Base-by-base conservation (phyloP, 2,329 filamentous ascomycete species). In the Trichoderma hamatum region DNA sequence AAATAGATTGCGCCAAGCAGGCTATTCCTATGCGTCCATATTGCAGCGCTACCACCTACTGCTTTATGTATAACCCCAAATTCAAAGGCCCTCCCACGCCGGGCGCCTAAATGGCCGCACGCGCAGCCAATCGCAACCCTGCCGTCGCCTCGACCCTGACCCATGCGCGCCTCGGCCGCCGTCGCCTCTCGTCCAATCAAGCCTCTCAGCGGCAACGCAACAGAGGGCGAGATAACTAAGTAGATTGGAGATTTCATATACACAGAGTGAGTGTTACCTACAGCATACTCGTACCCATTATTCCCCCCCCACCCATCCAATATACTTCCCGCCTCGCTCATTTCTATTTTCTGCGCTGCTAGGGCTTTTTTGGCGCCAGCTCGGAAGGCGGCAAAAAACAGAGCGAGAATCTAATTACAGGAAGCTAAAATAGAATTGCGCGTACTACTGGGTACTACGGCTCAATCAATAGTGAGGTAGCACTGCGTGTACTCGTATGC, bases 141-240 rank as follows among this genome's bases (percentile, higher is more conserved):
- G n/a, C 63, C 36, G n/a, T 49, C 21, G 39, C 51, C 16, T 5
- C 52, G 49, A 21, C 63, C 63, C 51, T 34, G 63, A 46, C 21
- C 52, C 36, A 56, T 21, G 46, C 36, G 63, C 63, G 51, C 62
- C 62, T 65, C 62, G 28, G 3, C 62, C 24, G n/a, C 10, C 36
- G 36, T 16, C 21, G 32, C 21, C 36, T 67, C 64, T 67, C 64
- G 54, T 49, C 64, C 64, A 67, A 67, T 67, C 64, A 66, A 49
- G 16, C 36, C n/a, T 43, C 5, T 34, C 39, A 54, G 54, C 64
- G 52, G 61, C 49, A 54, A 64, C n/a, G 14, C 11, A 34, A 32
- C 10, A 55, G 28, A 56, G 26, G 19, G 28, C 30, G 28, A 32
- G 26, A 55, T 49, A 16, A 43, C 16, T 43, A 5, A 6, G 30